Conservation (phyloP, 805 yeast species). For the Maudiozyma turicensis region DNA sequence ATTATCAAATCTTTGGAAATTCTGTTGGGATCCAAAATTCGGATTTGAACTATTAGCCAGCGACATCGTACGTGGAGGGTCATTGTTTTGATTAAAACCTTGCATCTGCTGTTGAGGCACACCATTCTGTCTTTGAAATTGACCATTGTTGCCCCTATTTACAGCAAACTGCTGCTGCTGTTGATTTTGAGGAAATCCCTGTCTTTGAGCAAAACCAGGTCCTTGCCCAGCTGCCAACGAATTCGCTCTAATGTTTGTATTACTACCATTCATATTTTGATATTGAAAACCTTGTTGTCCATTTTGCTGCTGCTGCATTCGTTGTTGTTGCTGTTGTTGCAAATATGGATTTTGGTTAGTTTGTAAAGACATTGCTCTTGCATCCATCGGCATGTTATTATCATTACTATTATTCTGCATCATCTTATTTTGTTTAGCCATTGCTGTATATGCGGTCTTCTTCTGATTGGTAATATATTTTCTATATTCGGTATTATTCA, state of each 20-base stretch:
- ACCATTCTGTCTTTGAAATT: not conserved
- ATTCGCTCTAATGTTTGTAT: conserved; percentile 5
- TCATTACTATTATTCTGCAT: not conserved
- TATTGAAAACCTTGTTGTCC: not conserved
- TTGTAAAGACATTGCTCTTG: conserved; percentile 29
- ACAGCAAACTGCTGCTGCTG: not conserved
- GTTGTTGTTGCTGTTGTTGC: conserved; percentile 1
- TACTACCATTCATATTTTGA: not conserved
- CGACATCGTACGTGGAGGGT: conserved; percentile 6
- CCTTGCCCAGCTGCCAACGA: conserved; percentile 6
- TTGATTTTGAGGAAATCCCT: not conserved
- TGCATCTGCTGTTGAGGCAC: not conserved
- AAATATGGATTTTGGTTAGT: conserved; percentile 3
- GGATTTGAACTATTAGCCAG: conserved; percentile 1
- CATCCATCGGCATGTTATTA: not conserved
- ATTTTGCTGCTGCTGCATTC: not conserved
- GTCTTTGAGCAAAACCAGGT: not conserved
- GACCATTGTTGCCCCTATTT: not conserved
- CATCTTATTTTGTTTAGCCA: conserved; percentile 29
- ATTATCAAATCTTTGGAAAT: not conserved
- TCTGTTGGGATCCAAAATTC: not conserved
- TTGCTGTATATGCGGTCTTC: conserved; percentile 41
- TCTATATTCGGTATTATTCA: conserved; percentile 53
- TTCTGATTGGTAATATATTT: conserved; percentile 60
- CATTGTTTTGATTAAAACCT: not conserved